Percentiles rank a stretch among this genome's conserved stretches.
phyloP scores from a whole-genome alignment of 306 rosid species.

The Cotoneaster glaucophyllus region DNA sequence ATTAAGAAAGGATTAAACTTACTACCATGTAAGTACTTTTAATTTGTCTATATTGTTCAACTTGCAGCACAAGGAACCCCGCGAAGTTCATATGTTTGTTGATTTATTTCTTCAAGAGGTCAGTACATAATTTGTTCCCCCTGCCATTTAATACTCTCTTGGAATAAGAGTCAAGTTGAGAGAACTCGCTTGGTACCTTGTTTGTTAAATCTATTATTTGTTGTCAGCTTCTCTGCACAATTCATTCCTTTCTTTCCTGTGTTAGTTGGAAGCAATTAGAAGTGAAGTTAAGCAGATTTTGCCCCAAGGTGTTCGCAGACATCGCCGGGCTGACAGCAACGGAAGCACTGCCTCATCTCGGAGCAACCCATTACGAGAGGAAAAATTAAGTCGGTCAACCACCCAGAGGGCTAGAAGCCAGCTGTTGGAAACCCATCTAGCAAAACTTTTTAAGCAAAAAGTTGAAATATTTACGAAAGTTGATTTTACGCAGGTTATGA shows the following conservation, averaged over 20 bases:
- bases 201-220: neutral
- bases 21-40: slow-evolving; percentile 14
- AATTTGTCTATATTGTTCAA: slow-evolving; percentile 9
- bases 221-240: neutral
- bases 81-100: slow-evolving; percentile 95
- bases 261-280: slow-evolving; percentile 63
- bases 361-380: slow-evolving; percentile 84
- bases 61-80: slow-evolving; percentile 92
- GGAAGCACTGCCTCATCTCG: slow-evolving; percentile 87
- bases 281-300: slow-evolving; percentile 78
- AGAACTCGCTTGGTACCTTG: neutral
- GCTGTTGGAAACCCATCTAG: slow-evolving; percentile 92
- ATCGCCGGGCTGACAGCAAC: slow-evolving; percentile 73
- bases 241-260: slow-evolving; percentile 14
- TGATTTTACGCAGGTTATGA: slow-evolving; percentile 77
- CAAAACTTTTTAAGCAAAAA: slow-evolving; percentile 87
- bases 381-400: slow-evolving; percentile 60
- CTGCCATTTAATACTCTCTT: slow-evolving; percentile 2
- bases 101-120: slow-evolving; percentile 95
- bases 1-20: slow-evolving; percentile 1
- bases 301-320: slow-evolving; percentile 67
- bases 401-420: slow-evolving; percentile 91
- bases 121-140: slow-evolving; percentile 21
- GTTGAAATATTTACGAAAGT: slow-evolving; percentile 93
- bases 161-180: slow-evolving; percentile 5